Evolutionary conservation across 2,329 filamentous ascomycete genomes (phyloP).

Genomic region (Zasmidium citrigriseum): DNA sequence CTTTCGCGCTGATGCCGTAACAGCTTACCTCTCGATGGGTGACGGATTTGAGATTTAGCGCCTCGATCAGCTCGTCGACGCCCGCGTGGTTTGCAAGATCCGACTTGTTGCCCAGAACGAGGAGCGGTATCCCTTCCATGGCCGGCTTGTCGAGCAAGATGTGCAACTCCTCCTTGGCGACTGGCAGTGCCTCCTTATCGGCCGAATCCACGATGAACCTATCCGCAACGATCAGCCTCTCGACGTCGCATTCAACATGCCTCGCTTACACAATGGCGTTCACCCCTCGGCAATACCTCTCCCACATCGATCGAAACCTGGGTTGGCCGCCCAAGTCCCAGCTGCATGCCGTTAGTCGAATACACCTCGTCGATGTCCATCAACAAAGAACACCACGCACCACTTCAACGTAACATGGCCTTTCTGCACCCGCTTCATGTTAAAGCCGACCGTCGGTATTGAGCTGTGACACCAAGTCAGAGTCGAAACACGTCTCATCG

Average conservation of each 20-base stretch:
- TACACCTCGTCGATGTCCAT: background rate
- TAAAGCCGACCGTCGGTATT: slow-evolving; percentile 97
- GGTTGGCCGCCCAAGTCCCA: slow-evolving; percentile 98
- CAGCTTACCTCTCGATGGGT: slow-evolving; percentile 93
- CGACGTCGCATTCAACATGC: background rate
- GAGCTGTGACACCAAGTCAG: slow-evolving; percentile 65
- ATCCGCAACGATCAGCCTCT: slow-evolving; percentile 12
- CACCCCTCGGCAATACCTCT: slow-evolving; percentile 94
- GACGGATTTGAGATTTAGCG: slow-evolving; percentile 84
- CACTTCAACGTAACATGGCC: slow-evolving; percentile 98
- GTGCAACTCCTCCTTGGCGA: slow-evolving; percentile 91
- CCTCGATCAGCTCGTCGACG: slow-evolving; percentile 93
- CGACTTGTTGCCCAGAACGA: slow-evolving; percentile 96
- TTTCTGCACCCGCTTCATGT: slow-evolving; percentile 97
- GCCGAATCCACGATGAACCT: slow-evolving; percentile 96
- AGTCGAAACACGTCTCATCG: slow-evolving; percentile 12
- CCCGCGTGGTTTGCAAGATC: slow-evolving; percentile 88
- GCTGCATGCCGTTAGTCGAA: slow-evolving; percentile 45
- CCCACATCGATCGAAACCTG: slow-evolving; percentile 98
- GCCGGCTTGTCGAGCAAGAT: slow-evolving; percentile 80
- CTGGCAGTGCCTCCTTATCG: slow-evolving; percentile 75
- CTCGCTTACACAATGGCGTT: slow-evolving; percentile 81
- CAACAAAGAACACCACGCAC: slow-evolving; percentile 43
- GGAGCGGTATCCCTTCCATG: slow-evolving; percentile 83
- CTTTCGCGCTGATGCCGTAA: slow-evolving; percentile 97